Evolutionary conservation across 805 yeast species (phyloP).

Genomic region (Metschnikowia noctiluminum): DNA sequence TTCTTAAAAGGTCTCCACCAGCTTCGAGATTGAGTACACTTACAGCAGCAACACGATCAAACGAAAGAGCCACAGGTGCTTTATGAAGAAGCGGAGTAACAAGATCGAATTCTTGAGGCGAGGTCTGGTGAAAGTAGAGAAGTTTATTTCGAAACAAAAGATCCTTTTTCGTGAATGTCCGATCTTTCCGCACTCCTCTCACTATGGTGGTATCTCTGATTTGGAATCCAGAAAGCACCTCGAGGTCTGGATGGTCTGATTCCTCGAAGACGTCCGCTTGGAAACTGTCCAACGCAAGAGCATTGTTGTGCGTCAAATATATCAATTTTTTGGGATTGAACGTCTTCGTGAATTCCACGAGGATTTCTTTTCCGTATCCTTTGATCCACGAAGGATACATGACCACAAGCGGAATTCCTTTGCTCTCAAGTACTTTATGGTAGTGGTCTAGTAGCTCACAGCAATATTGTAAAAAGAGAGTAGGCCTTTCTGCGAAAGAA

Average conservation of each 20-base stretch:
- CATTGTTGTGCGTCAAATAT: constrained; percentile 35
- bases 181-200: constrained; percentile 16
- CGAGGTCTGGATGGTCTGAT: constrained; percentile 17
- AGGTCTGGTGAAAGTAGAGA: constrained; percentile 49
- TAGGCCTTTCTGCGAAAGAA: constrained; percentile 67
- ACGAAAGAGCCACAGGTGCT: constrained; percentile 10
- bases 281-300: constrained; percentile 19
- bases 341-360: constrained; percentile 43
- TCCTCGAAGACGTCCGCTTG: constrained; percentile 28
- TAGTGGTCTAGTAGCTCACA: constrained; percentile 38
- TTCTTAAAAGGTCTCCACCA: not conserved
- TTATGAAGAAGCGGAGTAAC: constrained; percentile 6
- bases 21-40: constrained; percentile 12
- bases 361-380: constrained; percentile 74
- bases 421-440: constrained; percentile 14
- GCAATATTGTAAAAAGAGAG: constrained; percentile 45
- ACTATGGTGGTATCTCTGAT: constrained; percentile 4
- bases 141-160: constrained; percentile 50
- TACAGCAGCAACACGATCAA: constrained; percentile 9
- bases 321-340: constrained; percentile 56
- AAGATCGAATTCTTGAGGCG: constrained; percentile 10
- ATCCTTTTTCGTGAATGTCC: constrained; percentile 48
- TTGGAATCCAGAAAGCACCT: constrained; percentile 12
- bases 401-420: constrained; percentile 47
- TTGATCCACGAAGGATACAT: constrained; percentile 92